phyloP scores from a whole-genome alignment of 148 eudicot genomes.

The Nepenthes mirabilis region DNA sequence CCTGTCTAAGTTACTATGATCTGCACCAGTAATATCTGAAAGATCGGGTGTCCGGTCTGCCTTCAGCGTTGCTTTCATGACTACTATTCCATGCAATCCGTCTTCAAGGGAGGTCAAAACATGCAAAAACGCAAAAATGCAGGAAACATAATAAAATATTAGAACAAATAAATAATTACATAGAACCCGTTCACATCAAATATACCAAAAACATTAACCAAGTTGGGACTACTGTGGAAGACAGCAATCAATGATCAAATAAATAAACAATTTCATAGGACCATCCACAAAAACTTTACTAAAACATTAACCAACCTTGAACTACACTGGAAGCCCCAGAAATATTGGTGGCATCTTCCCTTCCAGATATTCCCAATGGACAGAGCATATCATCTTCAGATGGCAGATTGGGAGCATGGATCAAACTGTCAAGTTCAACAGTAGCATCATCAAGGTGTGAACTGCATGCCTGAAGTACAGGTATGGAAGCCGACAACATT shows the following conservation, averaged over 20 bases:
- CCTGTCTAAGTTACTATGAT: constrained; percentile 12
- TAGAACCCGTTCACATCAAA: background rate
- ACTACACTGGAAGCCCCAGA: constrained; percentile 16
- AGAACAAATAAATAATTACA: background rate
- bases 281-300: constrained; percentile 1
- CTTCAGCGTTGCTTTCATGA: constrained; percentile 7
- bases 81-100: constrained; percentile 16
- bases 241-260: background rate
- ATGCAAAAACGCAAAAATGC: background rate
- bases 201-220: constrained; percentile 12
- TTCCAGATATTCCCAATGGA: constrained; percentile 11
- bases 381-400: constrained; percentile 9
- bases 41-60: constrained; percentile 16
- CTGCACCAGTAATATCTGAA: constrained; percentile 14
- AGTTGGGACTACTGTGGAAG: constrained; percentile 26
- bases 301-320: constrained; percentile 31
- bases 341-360: constrained; percentile 17
- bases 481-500: constrained; percentile 9
- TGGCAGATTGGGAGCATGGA: constrained; percentile 16
- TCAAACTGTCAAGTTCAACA: constrained; percentile 14
- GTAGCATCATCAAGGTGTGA: constrained; percentile 18
- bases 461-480: constrained; percentile 42
- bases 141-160: background rate
- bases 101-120: constrained; percentile 13
- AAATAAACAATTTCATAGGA: background rate